These are phyloP conservation scores for Quillaja saponaria DNA, from an alignment of 306 rosid species.

Conservation along the genomic window DNA sequence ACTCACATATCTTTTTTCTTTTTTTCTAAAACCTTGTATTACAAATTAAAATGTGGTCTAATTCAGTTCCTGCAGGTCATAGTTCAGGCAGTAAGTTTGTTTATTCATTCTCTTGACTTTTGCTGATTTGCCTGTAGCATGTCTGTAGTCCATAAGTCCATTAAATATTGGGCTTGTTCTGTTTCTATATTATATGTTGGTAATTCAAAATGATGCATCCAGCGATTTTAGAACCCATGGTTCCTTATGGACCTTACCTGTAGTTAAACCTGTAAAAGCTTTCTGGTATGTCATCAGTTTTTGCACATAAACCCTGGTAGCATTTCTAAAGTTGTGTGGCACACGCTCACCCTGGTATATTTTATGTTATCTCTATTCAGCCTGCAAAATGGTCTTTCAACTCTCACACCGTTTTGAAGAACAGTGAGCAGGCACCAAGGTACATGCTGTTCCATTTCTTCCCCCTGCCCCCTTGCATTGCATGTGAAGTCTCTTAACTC, in stretches of 20 bases:
- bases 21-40: conserved; percentile 9
- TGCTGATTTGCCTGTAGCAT: conserved; percentile 10
- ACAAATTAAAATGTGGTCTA: conserved; percentile 19
- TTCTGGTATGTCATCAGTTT: conserved; percentile 10
- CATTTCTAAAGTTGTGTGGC: conserved; percentile 22
- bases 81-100: conserved; percentile 18
- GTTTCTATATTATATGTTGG: conserved; percentile 17
- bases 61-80: conserved; percentile 26
- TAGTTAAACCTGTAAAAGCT: neutral
- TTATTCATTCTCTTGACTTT: conserved; percentile 1
- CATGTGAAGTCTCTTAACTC: neutral
- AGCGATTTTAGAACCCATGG: conserved; percentile 11
- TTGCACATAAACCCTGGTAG: conserved; percentile 16
- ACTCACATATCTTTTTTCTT: neutral
- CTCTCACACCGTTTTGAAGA: conserved; percentile 87
- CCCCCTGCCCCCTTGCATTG: no score
- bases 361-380: conserved; percentile 46
- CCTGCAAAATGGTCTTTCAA: conserved; percentile 89
- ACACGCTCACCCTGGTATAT: conserved; percentile 14
- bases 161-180: conserved; percentile 7
- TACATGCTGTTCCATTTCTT: conserved; percentile 28
- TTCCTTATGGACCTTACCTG: conserved; percentile 3
- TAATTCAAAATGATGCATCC: neutral
- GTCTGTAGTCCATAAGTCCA: conserved; percentile 6
- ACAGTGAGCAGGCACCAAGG: conserved; percentile 91